Evolutionary conservation across 2,329 filamentous ascomycete genomes (phyloP).

Genomic region (Sclerotinia minor): DNA sequence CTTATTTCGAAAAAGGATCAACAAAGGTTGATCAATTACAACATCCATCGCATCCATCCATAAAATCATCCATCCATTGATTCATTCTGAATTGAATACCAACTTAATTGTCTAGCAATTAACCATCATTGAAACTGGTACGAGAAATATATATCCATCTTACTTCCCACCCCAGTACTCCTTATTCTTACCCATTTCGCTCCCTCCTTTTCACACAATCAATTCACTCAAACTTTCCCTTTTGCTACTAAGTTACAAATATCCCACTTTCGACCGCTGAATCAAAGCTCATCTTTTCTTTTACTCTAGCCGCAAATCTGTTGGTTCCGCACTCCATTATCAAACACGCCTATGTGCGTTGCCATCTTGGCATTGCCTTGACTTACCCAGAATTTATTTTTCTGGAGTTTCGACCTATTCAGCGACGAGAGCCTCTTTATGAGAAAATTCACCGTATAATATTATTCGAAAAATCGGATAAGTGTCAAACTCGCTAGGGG

Average conservation of each 20-base stretch:
- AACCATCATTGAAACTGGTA: background rate
- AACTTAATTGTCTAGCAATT: background rate
- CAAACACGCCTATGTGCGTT: conserved; percentile 21
- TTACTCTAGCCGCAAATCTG: conserved; percentile 5
- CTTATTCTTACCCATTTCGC: background rate
- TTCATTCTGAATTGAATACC: conserved; percentile 3
- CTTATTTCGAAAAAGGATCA: conserved; percentile 12
- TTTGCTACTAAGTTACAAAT: background rate
- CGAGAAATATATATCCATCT: conserved; percentile 11
- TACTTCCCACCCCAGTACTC: background rate
- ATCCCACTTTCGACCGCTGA: background rate
- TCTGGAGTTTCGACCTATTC: conserved; percentile 8
- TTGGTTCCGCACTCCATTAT: conserved; percentile 19
- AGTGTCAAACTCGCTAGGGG: conserved; percentile 4
- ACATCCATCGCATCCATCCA: background rate
- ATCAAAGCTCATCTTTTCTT: conserved; percentile 9
- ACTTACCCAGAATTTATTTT: conserved; percentile 7
- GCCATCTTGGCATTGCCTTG: conserved; percentile 19
- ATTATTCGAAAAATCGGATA: background rate
- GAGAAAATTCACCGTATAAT: conserved; percentile 1
- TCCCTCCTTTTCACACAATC: background rate
- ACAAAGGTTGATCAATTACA: conserved; percentile 11
- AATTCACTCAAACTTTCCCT: background rate
- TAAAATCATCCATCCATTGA: background rate
- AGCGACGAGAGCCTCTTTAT: background rate